phyloP scores from a whole-genome alignment of 1,284 basidiomycete genomes.

The Apiotrichum akiyoshidainum region DNA sequence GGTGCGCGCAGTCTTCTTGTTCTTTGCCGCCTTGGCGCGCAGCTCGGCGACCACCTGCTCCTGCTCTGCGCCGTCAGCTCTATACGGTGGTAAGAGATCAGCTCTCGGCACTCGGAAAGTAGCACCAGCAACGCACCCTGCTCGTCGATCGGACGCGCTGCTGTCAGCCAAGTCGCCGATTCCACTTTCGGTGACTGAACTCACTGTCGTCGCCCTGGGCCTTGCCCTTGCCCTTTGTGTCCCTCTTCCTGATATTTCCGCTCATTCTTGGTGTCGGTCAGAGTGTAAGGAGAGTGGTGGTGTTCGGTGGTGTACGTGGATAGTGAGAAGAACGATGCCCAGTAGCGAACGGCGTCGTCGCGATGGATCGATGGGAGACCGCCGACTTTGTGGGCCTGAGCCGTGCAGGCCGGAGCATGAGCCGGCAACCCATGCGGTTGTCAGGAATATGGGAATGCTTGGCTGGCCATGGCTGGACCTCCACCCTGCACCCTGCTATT shows the following conservation, averaged over 20 bases:
- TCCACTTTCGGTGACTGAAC: not conserved
- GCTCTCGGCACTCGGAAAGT: no score
- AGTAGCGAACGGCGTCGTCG: no score
- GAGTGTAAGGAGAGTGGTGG: not conserved
- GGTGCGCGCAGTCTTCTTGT: constrained; percentile 27
- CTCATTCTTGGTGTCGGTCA: not conserved
- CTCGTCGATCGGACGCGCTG: constrained; percentile 19
- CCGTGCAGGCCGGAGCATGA: no score
- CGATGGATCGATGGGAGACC: no score
- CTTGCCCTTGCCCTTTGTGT: not conserved
- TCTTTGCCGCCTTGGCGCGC: constrained; percentile 24
- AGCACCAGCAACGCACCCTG: constrained; percentile 22
- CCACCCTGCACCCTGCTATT: not conserved
- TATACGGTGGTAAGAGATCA: not conserved
- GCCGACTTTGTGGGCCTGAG: no score
- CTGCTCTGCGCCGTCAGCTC: constrained; percentile 28
- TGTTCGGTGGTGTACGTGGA: no score
- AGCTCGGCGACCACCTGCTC: constrained; percentile 35
- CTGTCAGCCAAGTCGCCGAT: not conserved
- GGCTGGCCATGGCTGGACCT: not conserved
- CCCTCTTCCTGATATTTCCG: not conserved
- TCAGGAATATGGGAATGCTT: not conserved
- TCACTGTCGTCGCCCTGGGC: constrained; percentile 13
- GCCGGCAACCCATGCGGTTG: not conserved
- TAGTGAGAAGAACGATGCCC: not conserved